Percentiles rank a stretch among this genome's conserved stretches.
These are phyloP conservation scores for Mycosphaerella arachidis DNA, from an alignment of 2,329 filamentous ascomycete genomes.

Conservation along the genomic window DNA sequence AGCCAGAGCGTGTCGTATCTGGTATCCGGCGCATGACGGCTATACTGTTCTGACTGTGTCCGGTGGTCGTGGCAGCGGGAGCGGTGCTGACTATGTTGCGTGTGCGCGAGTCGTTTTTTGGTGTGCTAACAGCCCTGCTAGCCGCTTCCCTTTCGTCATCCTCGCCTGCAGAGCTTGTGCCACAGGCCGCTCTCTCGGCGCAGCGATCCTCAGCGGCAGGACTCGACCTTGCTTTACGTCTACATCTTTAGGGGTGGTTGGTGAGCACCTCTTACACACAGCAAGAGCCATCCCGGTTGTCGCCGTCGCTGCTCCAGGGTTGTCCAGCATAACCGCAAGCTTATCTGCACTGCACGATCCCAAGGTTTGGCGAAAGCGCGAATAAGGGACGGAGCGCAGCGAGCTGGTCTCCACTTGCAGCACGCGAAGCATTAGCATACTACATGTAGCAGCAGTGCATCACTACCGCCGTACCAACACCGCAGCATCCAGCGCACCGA, in stretches of 20 bases:
- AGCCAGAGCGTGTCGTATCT: neutral
- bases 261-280: neutral
- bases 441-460: slow-evolving; percentile 2
- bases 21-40: neutral
- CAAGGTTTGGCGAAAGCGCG: slow-evolving; percentile 12
- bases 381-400: slow-evolving; percentile 10
- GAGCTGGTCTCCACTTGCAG: slow-evolving; percentile 15
- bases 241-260: neutral
- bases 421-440: slow-evolving; percentile 6
- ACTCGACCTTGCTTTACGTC: slow-evolving; percentile 2
- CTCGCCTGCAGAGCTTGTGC: slow-evolving; percentile 1
- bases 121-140: slow-evolving; percentile 2
- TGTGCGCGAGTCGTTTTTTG: neutral
- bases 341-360: slow-evolving; percentile 18
- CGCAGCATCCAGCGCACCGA: neutral
- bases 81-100: neutral
- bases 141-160: neutral
- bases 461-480: neutral
- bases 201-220: neutral
- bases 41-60: neutral
- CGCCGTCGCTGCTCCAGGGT: slow-evolving; percentile 3
- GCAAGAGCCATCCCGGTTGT: neutral
- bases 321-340: slow-evolving; percentile 7
- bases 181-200: slow-evolving; percentile 1
- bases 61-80: neutral